Base-by-base conservation (phyloP, 257 asterid species). In the Fraxinus excelsior region DNA sequence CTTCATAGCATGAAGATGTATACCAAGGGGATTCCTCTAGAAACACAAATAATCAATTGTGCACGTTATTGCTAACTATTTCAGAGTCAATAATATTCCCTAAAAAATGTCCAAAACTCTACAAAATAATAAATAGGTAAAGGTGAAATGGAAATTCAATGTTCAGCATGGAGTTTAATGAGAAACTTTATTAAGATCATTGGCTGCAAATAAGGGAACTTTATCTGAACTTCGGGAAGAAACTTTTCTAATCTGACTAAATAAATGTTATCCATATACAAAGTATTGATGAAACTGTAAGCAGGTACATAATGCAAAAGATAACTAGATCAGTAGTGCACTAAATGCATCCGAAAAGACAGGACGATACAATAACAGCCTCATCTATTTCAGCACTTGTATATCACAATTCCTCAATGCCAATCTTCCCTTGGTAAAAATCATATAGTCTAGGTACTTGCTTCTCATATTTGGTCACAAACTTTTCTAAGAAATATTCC, bases 381-480 rank as follows among this genome's bases (percentile, higher is more conserved):
- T 28, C 29, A 28, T n/a, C n/a, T n/a, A n/a, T n/a, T n/a, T n/a
- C n/a, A n/a, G 8, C 16, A 28, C 29, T 28, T 28, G 1, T 28
- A 28, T 28, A 28, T 28, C 29, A 28, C 32, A 29, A 29, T 29
- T 29, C 32, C 32, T 29, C 32, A 2, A 29, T 29, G 32, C 32
- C 32, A 29, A 29, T 29, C 40, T 66, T 66, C 71, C 44, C 44
- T 31, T 31, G 6, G 23, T 67, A 67, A 31, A 67, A 16, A 14
- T 31, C 44, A 8, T 31, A 35, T 4, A 82, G 75, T 7, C 75
- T 42, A 31, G 79, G 81, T 56, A 70, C 83, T 34, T 79, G 64
- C 51, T 82, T 37, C 35, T 73, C 71, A 58, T 53, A 67, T 13
- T 67, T 26, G 13, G 68, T n/a, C 49, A 79, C 81, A 75, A 25